Conservation (phyloP, 495 filamentous ascomycete species). For the Penicillium flavigenum region DNA sequence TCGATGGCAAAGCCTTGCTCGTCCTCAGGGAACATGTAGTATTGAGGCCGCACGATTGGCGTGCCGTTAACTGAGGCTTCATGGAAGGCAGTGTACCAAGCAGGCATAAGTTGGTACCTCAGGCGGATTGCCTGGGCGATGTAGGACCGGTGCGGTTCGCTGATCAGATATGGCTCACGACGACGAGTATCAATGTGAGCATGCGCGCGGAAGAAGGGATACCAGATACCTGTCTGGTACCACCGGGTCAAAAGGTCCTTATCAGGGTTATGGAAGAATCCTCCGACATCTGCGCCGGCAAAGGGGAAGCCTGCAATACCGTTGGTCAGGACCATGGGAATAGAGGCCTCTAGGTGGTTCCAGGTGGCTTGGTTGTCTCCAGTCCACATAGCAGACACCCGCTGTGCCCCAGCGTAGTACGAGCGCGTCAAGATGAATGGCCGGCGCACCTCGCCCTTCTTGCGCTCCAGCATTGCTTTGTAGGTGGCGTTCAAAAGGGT, state of each 20-base stretch:
- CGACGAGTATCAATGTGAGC: constrained; percentile 95
- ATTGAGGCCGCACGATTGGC: constrained; percentile 88
- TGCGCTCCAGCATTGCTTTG: constrained; percentile 74
- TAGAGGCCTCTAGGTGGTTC: constrained; percentile 79
- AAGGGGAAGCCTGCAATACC: constrained; percentile 94
- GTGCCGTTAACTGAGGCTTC: constrained; percentile 77
- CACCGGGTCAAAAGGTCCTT: constrained; percentile 89
- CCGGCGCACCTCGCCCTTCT: constrained; percentile 72
- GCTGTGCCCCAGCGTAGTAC: constrained; percentile 87
- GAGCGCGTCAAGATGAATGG: constrained; percentile 92
- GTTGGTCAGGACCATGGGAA: constrained; percentile 91
- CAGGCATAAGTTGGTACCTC: constrained; percentile 83
- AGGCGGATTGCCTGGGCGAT: constrained; percentile 85
- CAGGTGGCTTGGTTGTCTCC: constrained; percentile 94
- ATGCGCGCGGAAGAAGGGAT: constrained; percentile 98
- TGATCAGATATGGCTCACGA: constrained; percentile 86
- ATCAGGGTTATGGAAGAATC: constrained; percentile 95
- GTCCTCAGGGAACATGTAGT: constrained; percentile 85
- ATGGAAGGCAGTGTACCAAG: constrained; percentile 97
- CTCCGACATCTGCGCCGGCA: constrained; percentile 91
- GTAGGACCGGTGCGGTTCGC: constrained; percentile 80
- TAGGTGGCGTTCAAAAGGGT: constrained; percentile 93
- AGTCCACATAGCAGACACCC: constrained; percentile 94
- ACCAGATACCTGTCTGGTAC: constrained; percentile 97
- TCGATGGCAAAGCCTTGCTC: constrained; percentile 84